These are phyloP conservation scores for Colletotrichum trifolii DNA, from an alignment of 2,329 filamentous ascomycete genomes.

Conservation along the genomic window DNA sequence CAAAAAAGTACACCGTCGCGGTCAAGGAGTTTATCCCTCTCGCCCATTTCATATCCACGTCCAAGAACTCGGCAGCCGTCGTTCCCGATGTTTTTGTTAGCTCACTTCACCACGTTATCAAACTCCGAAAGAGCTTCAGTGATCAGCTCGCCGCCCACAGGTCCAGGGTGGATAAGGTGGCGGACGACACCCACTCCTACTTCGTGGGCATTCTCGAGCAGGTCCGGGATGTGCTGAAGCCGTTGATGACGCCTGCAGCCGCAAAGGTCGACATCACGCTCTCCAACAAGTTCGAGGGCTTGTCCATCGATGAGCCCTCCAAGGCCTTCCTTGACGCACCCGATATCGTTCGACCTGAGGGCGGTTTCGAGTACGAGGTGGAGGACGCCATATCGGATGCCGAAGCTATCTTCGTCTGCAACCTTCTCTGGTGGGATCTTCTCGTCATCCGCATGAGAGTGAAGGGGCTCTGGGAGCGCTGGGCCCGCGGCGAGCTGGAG, in stretches of 20 bases:
- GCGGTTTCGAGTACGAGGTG: constrained; percentile 44
- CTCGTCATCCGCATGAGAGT: constrained; percentile 42
- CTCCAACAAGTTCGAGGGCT: constrained; percentile 43
- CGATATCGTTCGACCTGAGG: constrained; percentile 37
- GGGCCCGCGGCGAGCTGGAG: constrained; percentile 42
- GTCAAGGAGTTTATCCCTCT: constrained; percentile 51
- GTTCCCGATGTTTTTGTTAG: constrained; percentile 45
- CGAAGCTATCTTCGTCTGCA: constrained; percentile 44
- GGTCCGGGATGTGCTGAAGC: constrained; percentile 46
- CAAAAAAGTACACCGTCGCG: constrained; percentile 46
- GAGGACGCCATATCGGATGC: constrained; percentile 32
- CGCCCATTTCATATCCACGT: constrained; percentile 49
- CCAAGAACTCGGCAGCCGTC: constrained; percentile 37
- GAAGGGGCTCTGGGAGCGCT: constrained; percentile 45
- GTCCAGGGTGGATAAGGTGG: constrained; percentile 31
- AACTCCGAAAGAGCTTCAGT: constrained; percentile 44
- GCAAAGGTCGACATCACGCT: not conserved
- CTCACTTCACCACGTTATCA: constrained; percentile 51
- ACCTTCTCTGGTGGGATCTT: constrained; percentile 45
- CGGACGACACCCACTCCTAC: constrained; percentile 44
- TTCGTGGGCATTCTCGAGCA: constrained; percentile 49
- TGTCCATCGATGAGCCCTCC: constrained; percentile 51
- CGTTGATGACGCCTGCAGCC: constrained; percentile 41
- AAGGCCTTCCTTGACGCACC: constrained; percentile 49
- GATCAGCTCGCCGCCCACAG: constrained; percentile 37